Conservation (phyloP, 148 eudicot genomes). For the Dysphania ambrosioides region DNA sequence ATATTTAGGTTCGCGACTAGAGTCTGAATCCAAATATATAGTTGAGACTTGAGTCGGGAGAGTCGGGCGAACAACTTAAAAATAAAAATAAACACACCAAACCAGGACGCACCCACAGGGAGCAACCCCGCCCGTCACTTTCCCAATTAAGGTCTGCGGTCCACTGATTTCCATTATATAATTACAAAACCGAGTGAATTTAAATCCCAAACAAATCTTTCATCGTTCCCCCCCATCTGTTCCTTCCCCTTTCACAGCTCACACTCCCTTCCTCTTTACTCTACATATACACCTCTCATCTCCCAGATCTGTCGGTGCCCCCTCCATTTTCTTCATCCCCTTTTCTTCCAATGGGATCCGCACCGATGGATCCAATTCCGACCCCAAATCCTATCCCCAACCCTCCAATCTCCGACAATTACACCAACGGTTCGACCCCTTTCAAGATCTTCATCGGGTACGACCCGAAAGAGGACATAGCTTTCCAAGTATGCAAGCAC, state of each 20-base stretch:
- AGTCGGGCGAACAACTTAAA: too few species aligned
- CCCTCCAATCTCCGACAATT: constrained; percentile 10
- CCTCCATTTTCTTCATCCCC: constrained; percentile 1
- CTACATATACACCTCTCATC: not conserved
- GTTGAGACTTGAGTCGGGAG: too few species aligned
- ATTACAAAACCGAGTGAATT: not conserved
- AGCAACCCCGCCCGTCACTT: too few species aligned
- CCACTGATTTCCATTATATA: constrained; percentile 28
- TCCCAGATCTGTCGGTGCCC: constrained; percentile 24
- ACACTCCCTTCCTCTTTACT: constrained; percentile 5
- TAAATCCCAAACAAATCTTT: too few species aligned
- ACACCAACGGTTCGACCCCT: constrained; percentile 20
- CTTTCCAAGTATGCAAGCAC: constrained; percentile 74
- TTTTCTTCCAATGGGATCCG: constrained; percentile 24
- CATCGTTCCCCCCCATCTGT: not conserved
- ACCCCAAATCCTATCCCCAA: constrained; percentile 2
- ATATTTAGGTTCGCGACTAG: too few species aligned
- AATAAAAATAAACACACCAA: too few species aligned
- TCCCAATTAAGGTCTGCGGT: constrained; percentile 15
- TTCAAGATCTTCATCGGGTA: constrained; percentile 85
- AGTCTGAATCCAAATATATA: too few species aligned
- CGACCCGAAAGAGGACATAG: constrained; percentile 77
- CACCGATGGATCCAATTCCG: not conserved
- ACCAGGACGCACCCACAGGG: too few species aligned
- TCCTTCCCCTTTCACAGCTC: constrained; percentile 9